These are phyloP conservation scores for Trifolium subterraneum DNA, from an alignment of 306 rosid species.

Conservation along the genomic window DNA sequence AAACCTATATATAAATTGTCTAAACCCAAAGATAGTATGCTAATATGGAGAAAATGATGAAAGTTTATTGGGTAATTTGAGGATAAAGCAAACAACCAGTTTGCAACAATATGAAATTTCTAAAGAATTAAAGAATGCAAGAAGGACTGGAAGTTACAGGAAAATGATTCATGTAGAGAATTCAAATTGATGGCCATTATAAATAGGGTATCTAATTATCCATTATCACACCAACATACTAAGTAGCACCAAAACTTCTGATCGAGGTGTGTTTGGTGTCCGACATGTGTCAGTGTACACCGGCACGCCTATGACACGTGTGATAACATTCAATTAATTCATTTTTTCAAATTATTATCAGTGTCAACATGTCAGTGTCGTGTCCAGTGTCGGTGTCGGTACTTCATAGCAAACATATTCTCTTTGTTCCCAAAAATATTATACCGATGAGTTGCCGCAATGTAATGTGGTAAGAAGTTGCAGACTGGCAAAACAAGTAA, in stretches of 20 bases:
- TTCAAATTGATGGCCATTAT: slow-evolving; percentile 7
- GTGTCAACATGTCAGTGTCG: not conserved
- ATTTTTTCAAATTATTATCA: not conserved
- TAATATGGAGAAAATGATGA: slow-evolving; percentile 14
- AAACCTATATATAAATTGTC: slow-evolving; percentile 1
- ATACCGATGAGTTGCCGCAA: slow-evolving; percentile 15
- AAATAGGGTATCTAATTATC: not conserved
- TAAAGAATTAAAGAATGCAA: not conserved
- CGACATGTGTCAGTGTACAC: not conserved
- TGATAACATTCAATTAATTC: not conserved
- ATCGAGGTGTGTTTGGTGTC: not conserved
- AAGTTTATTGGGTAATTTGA: slow-evolving; percentile 7
- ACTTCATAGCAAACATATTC: not conserved
- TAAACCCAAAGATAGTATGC: slow-evolving; percentile 4
- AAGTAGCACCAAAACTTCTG: not conserved
- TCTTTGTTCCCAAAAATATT: not conserved
- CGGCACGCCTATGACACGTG: not conserved
- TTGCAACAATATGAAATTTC: slow-evolving; percentile 20
- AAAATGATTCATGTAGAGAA: slow-evolving; percentile 16
- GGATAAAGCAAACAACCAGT: too few relatives aligned
- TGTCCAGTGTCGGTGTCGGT: not conserved
- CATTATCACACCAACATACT: slow-evolving; percentile 1
- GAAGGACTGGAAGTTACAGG: not conserved
- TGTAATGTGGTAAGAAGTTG: not conserved
- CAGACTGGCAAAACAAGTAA: slow-evolving; percentile 1